phyloP scores from a whole-genome alignment of 2,329 filamentous ascomycete genomes.

The Colletotrichum horii region DNA sequence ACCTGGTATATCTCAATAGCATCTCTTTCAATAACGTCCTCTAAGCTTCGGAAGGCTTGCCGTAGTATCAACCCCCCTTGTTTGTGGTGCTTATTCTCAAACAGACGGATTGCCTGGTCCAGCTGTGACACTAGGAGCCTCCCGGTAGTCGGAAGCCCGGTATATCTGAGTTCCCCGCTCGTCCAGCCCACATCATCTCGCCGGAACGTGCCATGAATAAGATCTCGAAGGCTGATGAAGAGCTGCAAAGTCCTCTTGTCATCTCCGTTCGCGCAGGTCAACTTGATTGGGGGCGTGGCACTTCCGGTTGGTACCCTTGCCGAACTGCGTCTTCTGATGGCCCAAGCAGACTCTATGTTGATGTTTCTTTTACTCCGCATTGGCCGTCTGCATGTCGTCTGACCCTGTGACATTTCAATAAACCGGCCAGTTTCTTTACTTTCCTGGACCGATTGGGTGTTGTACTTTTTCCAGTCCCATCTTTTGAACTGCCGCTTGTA shows the following conservation, averaged over 20 bases:
- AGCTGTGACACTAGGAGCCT: not conserved
- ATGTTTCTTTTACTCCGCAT: not conserved
- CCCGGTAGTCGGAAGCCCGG: not conserved
- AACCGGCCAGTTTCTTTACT: rapidly evolving
- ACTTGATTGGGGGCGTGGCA: rapidly evolving
- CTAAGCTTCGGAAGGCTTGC: not conserved
- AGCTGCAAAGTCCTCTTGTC: not conserved
- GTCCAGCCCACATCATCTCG: not conserved
- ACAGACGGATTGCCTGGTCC: not conserved
- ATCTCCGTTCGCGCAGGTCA: not conserved
- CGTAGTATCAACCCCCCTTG: not conserved
- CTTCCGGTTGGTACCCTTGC: not conserved
- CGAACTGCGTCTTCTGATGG: not conserved
- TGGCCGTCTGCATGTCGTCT: not conserved
- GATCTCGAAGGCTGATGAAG: not conserved
- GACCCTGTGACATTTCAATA: not conserved
- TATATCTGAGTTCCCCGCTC: rapidly evolving
- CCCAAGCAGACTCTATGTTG: not conserved
- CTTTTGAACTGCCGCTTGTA: not conserved
- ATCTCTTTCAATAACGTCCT: not conserved
- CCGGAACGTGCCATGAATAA: not conserved
- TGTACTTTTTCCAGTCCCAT: not conserved
- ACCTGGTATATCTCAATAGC: not conserved
- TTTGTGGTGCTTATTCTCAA: not conserved
- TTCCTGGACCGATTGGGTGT: not conserved